Evolutionary conservation across 75 land plant genomes (phyloP).

Genomic region (Sequoia sempervirens): DNA sequence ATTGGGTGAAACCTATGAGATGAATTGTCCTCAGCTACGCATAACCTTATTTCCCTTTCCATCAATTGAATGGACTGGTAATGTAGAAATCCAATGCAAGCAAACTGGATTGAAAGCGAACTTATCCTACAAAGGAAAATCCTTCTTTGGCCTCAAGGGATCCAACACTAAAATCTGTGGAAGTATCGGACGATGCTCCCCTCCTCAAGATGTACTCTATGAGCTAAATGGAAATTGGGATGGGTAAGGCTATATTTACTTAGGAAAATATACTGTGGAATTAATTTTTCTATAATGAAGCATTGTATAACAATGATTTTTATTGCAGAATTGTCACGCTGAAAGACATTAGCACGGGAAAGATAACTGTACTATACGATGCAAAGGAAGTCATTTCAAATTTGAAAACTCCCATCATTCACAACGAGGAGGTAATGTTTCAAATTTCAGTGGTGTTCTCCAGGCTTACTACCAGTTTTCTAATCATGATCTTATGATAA

Average conservation of each 20-base stretch:
- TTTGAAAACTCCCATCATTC: conserved; percentile 51
- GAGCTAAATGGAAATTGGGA: conserved; percentile 11
- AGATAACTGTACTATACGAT: conserved; percentile 41
- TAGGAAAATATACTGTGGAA: neutral
- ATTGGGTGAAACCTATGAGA: conserved; percentile 62
- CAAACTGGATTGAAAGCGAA: conserved; percentile 73
- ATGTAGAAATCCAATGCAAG: conserved; percentile 50
- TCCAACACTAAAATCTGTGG: conserved; percentile 53
- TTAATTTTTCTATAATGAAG: neutral
- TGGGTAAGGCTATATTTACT: neutral
- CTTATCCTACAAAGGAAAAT: conserved; percentile 36
- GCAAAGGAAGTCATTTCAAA: conserved; percentile 51
- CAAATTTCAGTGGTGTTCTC: neutral
- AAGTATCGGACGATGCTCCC: conserved; percentile 15
- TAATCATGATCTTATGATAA: no score
- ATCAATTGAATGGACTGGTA: conserved; percentile 59
- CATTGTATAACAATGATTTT: neutral
- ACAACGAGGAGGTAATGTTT: conserved; percentile 50
- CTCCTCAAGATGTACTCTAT: neutral
- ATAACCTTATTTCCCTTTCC: conserved; percentile 37
- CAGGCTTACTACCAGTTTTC: no score
- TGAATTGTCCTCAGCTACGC: conserved; percentile 59
- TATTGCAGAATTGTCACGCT: conserved; percentile 45
- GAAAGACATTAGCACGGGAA: conserved; percentile 52
- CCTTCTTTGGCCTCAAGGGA: conserved; percentile 44